A percentile compares a stretch with the other conserved stretches of the same genome.
phyloP scores from a whole-genome alignment of 768 basidiomycete genomes.

The Mycena pura region DNA sequence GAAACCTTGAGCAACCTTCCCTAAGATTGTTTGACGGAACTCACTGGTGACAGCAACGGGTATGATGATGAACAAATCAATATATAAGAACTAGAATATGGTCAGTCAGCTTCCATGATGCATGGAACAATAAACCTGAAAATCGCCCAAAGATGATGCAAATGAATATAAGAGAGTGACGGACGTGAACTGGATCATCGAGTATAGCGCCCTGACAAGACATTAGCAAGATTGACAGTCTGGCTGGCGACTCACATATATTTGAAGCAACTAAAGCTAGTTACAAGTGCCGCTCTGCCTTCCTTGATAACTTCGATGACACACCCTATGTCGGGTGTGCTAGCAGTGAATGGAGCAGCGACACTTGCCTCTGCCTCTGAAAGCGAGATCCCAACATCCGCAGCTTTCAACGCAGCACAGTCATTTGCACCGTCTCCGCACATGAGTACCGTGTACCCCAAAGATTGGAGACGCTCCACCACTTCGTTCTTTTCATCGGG shows the following conservation, averaged over 20 bases:
- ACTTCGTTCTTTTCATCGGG: slow-evolving; percentile 99
- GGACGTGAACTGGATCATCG: slow-evolving; percentile 98
- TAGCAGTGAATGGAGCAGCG: slow-evolving; percentile 96
- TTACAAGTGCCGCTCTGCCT: slow-evolving; percentile 93
- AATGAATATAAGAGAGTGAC: slow-evolving; percentile 45
- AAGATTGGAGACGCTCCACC: slow-evolving; percentile 88
- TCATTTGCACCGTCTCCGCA: slow-evolving; percentile 99
- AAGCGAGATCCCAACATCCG: slow-evolving; percentile 95
- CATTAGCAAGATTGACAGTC: slow-evolving; percentile 13
- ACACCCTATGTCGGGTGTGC: slow-evolving; percentile 93
- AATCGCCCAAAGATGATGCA: slow-evolving; percentile 49
- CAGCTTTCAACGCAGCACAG: slow-evolving; percentile 97
- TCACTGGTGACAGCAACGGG: slow-evolving; percentile 95
- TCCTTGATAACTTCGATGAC: slow-evolving; percentile 97
- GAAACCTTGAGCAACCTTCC: slow-evolving; percentile 14
- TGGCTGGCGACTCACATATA: slow-evolving; percentile 80
- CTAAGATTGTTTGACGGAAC: slow-evolving; percentile 35
- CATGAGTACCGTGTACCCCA: slow-evolving; percentile 97
- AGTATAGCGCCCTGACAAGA: slow-evolving; percentile 87
- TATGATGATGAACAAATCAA: slow-evolving; percentile 97
- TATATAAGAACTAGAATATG: slow-evolving; percentile 82
- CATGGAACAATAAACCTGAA: slow-evolving; percentile 66
- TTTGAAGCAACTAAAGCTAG: slow-evolving; percentile 99
- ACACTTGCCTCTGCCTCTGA: slow-evolving; percentile 99
- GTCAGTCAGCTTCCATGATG: slow-evolving; percentile 2